These are phyloP conservation scores for Neonectria neomacrospora DNA, from an alignment of 2,329 filamentous ascomycete species.

Conservation along the genomic window DNA sequence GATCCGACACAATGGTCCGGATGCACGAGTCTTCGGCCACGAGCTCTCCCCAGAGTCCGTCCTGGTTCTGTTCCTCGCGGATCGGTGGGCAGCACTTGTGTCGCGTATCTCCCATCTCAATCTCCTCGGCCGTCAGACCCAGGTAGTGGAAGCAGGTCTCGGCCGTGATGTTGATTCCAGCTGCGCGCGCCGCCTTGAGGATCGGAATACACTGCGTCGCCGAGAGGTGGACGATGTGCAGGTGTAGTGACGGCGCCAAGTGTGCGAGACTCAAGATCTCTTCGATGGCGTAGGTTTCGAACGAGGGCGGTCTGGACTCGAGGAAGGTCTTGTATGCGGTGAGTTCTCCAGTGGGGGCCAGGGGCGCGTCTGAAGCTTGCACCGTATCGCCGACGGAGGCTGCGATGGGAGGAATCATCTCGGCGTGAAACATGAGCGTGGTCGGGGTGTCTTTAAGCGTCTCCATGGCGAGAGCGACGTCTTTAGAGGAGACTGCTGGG, in stretches of 20 bases:
- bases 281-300: conserved; percentile 91
- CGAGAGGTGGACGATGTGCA: conserved; percentile 95
- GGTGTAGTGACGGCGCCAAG: conserved; percentile 80
- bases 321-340: conserved; percentile 91
- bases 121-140: conserved; percentile 82
- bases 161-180: conserved; percentile 86
- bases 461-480: conserved; percentile 83
- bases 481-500: conserved; percentile 83
- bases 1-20: conserved; percentile 91
- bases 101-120: conserved; percentile 85
- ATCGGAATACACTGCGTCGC: conserved; percentile 89
- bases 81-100: conserved; percentile 98
- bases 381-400: conserved; percentile 83
- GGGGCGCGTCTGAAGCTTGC: conserved; percentile 74
- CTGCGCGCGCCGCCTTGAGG: conserved; percentile 75
- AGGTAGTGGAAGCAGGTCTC: conserved; percentile 98
- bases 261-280: conserved; percentile 86
- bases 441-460: conserved; percentile 84
- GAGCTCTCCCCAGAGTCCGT: conserved; percentile 88
- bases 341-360: conserved; percentile 76
- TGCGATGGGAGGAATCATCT: conserved; percentile 93
- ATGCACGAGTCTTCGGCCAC: conserved; percentile 79
- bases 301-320: conserved; percentile 85
- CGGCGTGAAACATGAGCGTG: conserved; percentile 98
- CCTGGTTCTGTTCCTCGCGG: conserved; percentile 81